phyloP scores from a whole-genome alignment of 2,329 filamentous ascomycete genomes.

The Eutypa lata region DNA sequence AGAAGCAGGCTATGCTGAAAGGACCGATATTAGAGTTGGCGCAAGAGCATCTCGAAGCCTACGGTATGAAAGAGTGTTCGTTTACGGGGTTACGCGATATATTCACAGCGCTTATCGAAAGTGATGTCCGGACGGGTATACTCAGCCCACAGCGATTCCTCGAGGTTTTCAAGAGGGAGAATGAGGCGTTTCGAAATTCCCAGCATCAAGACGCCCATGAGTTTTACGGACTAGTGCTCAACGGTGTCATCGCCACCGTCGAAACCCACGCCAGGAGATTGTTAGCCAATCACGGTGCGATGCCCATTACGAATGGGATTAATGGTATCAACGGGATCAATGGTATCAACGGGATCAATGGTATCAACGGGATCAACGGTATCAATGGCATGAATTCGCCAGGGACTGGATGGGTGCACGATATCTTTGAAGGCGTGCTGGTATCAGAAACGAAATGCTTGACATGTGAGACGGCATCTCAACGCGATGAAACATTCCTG shows the following conservation, averaged over 20 bases:
- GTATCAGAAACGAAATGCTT: conserved; percentile 96
- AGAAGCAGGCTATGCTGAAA: conserved; percentile 86
- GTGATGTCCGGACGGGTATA: conserved; percentile 79
- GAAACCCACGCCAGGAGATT: conserved; percentile 77
- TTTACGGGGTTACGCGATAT: conserved; percentile 96
- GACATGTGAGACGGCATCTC: conserved; percentile 92
- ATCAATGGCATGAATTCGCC: conserved; percentile 50
- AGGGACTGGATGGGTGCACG: conserved; percentile 86
- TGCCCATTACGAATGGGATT: conserved; percentile 42
- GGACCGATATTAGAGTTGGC: conserved; percentile 84
- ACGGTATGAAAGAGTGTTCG: conserved; percentile 91
- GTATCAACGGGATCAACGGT: conserved; percentile 30
- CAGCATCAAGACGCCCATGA: conserved; percentile 99
- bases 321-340: conserved; percentile 39
- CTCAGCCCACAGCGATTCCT: conserved; percentile 90
- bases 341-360: conserved; percentile 45
- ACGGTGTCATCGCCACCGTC: conserved; percentile 91
- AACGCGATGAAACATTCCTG: conserved; percentile 91
- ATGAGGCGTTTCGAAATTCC: conserved; percentile 94
- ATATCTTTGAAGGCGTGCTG: conserved; percentile 90
- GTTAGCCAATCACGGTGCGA: conserved; percentile 43
- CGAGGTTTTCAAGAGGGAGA: conserved; percentile 88
- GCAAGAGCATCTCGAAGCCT: conserved; percentile 73
- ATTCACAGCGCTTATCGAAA: conserved; percentile 84
- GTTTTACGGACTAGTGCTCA: conserved; percentile 91